Evolutionary conservation across 306 rosid genomes (phyloP).

Genomic region (Clitoria ternatea): DNA sequence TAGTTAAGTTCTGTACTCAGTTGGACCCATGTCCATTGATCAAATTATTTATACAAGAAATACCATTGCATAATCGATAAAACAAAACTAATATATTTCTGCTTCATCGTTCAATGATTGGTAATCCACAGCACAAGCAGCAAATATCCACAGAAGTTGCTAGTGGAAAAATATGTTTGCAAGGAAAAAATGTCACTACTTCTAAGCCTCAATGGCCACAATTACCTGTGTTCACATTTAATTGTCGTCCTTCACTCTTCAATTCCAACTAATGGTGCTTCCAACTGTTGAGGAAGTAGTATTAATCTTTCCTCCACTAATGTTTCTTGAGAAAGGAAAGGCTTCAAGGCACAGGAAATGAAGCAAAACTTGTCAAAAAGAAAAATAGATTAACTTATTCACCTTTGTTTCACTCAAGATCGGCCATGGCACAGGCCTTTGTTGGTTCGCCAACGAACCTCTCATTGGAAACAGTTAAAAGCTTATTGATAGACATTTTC

Average conservation of each 20-base stretch:
- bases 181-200: neutral
- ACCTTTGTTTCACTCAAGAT: conserved; percentile 23
- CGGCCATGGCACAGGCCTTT: conserved; percentile 20
- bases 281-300: neutral
- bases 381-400: conserved; percentile 1
- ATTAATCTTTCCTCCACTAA: neutral
- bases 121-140: conserved; percentile 12
- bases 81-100: neutral
- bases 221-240: neutral
- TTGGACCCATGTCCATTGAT: neutral
- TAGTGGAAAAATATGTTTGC: conserved; percentile 9
- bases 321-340: neutral
- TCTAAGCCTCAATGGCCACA: neutral
- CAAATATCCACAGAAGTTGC: conserved; percentile 7
- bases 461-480: conserved; percentile 56
- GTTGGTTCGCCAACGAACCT: conserved; percentile 33
- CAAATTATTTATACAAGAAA: neutral
- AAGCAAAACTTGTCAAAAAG: conserved; percentile 3
- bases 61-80: neutral
- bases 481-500: conserved; percentile 63
- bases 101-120: neutral
- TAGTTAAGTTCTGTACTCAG: no score
- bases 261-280: neutral
- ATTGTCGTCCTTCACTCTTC: neutral
- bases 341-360: neutral